Evolutionary conservation across 257 asterid species (phyloP).

Genomic region (Dorcoceras hygrometricum): DNA sequence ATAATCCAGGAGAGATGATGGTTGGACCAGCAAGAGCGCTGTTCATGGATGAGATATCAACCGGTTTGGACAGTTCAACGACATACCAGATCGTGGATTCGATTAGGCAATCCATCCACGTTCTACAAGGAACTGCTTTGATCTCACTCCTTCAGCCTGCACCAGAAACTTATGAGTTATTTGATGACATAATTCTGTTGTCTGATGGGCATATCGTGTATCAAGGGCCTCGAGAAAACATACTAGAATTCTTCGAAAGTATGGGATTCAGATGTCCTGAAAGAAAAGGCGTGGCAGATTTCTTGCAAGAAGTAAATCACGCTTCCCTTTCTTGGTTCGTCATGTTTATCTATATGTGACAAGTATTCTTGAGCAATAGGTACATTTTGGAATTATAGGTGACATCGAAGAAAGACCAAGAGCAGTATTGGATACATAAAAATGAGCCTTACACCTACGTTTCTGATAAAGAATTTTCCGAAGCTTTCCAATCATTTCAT

Average conservation of each 20-base stretch:
- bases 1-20: slow-evolving; percentile 71
- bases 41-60: slow-evolving; percentile 95
- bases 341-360: not conserved
- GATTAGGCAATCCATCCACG: slow-evolving; percentile 68
- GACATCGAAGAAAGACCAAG: slow-evolving; percentile 87
- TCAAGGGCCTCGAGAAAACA: slow-evolving; percentile 82
- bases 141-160: slow-evolving; percentile 92
- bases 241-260: slow-evolving; percentile 62
- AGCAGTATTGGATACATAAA: slow-evolving; percentile 67
- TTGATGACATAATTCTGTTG: slow-evolving; percentile 75
- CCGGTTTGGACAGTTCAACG: slow-evolving; percentile 90
- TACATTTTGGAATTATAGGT: slow-evolving; percentile 38
- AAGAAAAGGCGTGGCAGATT: slow-evolving; percentile 92
- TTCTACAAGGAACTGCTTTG: slow-evolving; percentile 75
- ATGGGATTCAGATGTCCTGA: slow-evolving; percentile 86
- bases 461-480: slow-evolving; percentile 57
- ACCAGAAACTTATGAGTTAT: slow-evolving; percentile 77
- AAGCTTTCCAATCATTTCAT: slow-evolving; percentile 73
- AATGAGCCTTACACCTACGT: slow-evolving; percentile 54
- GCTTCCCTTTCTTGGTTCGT: slow-evolving; percentile 7
- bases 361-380: not conserved
- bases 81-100: slow-evolving; percentile 81
- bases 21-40: slow-evolving; percentile 90
- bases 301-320: slow-evolving; percentile 73
- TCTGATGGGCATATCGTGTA: slow-evolving; percentile 80